Conservation (phyloP, 192 early-diverging fungal genomes). For the Podila minutissima region DNA sequence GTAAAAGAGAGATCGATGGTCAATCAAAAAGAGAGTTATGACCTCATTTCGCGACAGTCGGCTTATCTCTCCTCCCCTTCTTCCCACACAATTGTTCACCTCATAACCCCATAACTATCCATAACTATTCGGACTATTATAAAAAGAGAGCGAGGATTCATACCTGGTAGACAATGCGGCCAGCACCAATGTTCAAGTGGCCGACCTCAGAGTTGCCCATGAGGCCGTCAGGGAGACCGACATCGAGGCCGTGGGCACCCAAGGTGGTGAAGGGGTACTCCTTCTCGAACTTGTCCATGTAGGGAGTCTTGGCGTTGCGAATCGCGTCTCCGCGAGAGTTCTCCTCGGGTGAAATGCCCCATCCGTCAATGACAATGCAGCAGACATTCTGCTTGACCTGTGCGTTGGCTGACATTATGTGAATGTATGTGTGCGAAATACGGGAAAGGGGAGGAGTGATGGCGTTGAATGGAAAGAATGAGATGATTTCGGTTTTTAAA, state of each 20-base stretch:
- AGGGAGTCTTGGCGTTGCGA: constrained; percentile 90
- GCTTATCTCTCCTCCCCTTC: background rate
- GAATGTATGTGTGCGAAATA: background rate
- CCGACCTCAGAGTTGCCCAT: constrained; percentile 99
- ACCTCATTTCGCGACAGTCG: constrained; percentile 37
- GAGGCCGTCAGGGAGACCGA: constrained; percentile 97
- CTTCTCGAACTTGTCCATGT: constrained; percentile 86
- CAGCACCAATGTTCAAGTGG: constrained; percentile 99
- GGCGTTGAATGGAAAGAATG: background rate
- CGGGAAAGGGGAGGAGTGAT: background rate
- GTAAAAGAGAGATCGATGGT: background rate
- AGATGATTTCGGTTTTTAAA: background rate
- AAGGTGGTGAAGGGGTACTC: constrained; percentile 81
- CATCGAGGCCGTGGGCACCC: constrained; percentile 93
- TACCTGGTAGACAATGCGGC: constrained; percentile 97
- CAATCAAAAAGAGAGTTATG: constrained; percentile 7
- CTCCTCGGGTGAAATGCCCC: constrained; percentile 86
- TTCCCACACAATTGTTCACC: background rate
- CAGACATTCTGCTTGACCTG: constrained; percentile 73
- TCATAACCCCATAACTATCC: background rate
- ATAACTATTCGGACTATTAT: background rate
- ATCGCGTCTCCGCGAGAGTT: constrained; percentile 91
- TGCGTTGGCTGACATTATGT: constrained; percentile 17
- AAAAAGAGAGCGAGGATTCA: background rate
- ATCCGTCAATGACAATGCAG: constrained; percentile 97